Base-by-base conservation (phyloP, 176 grass and related monocot genomes). In the Cocos nucifera region DNA sequence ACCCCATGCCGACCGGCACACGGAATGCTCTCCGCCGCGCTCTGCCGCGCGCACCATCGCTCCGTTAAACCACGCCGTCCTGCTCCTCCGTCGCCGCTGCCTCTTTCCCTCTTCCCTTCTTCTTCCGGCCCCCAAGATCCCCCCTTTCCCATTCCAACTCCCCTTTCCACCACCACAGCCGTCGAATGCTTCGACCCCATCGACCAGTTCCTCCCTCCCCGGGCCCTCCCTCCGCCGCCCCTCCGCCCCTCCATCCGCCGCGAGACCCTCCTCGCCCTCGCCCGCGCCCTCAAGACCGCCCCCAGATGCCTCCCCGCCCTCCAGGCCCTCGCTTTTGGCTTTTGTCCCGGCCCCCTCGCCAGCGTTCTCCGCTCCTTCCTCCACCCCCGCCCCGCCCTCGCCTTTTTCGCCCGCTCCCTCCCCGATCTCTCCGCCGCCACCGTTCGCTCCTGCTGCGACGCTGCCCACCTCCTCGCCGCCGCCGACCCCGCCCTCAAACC, bases 11-110 rank as follows among this genome's bases (percentile, higher is more conserved):
- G 35, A 39, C 35, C 35, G 9, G 8, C 6, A 39, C 7, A 10
- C 8, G 8, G 6, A 2, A 73, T 73, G 70, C 70, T 73, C 70
- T 55, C 59, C 27, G 70, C 70, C 70, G 26, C 51, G 56, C 22
- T 79, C 80, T 39, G 79, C 80, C 73, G 76, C 77, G 24, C 53
- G 84, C 65, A 63, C 86, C 17, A 53, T 54, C 1, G 72, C 60
- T 10, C 75, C 35, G 35, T 39, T 39, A 12, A 5, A 2, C 9
- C 9, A 5, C 8, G 35, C 35, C 35, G 35, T 39, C 35, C 35
- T 39, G 9, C 35, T 39, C 2, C 35, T 39, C 35, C 35, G 23
- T 54, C n/a, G 54, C 15, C 55, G 64, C 35, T 0, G 61, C 22
- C 4, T 17, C 49, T 75, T 3, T 17, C 59, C 22, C 27, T 14